Base-by-base conservation (phyloP, 176 grass and related monocot genomes). In the Oryza meyeriana region DNA sequence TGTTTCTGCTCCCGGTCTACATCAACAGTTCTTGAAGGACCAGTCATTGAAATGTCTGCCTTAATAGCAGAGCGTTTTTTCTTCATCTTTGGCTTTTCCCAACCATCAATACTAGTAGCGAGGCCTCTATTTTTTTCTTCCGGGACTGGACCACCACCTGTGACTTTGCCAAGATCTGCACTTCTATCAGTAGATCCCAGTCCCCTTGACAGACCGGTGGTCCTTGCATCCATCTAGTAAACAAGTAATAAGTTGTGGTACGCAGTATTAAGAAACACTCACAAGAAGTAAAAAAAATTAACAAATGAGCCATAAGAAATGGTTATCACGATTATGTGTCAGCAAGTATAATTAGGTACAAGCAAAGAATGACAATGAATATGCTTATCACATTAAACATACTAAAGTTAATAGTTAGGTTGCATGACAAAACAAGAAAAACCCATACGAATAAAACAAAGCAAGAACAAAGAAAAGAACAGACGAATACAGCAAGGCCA, bases 31-130 rank as follows among this genome's bases (percentile, higher is more conserved):
- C 89, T 72, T 74, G 70, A 85, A 91, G 68, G 82, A 75, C 83
- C 78, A 87, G 78, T 52, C 27, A 24, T 65, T 66, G 91, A 87
- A 40, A 84, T 61, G 34, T 94, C 94, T 42, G 90, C 74, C 66
- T 97, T 97, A 36, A 94, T 88, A 25, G 79, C 69, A 88, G 94
- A 97, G 32, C 94, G 92, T 12, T 89, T 97, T 86, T 92, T 97
- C 88, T 92, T 97, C 80, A 94, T 72, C 66, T 90, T 97, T 47
- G 87, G 91, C 62, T 97, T 97, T 64, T 94, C 89, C 94, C 91
- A 94, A 66, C 90, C 81, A 75, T 96, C 91, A 87, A 87, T 88
- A 63, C 62, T 79, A 79, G 79, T 88, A 72, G 88, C 45, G 41
- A 97, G 74, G 40, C 83, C 92, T 72, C 78, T 85, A 66, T 8